Percentiles rank a stretch among this genome's conserved stretches.
Evolutionary conservation across 176 grass and related monocot genomes (phyloP).

Genomic region (Hordeum vulgare): MorexV3_pseudomolecules_assembly NC_058519.1:25452585-25453084

Average conservation of each 20-base stretch:
- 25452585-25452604: too few species aligned
- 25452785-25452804: neutral
- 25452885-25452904: neutral
- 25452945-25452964: neutral
- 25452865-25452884: neutral
- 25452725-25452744: neutral
- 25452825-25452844: neutral
- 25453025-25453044: neutral
- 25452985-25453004: too few species aligned
- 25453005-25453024: neutral
- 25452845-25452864: neutral
- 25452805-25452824: neutral
- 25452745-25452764: neutral
- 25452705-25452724: neutral
- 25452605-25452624: neutral
- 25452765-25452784: neutral
- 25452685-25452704: too few species aligned
- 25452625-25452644: neutral
- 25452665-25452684: neutral
- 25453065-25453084: neutral
- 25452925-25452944: neutral
- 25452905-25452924: neutral
- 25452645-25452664: neutral
- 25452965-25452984: neutral
- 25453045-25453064: neutral